A percentile compares a stretch with the other conserved stretches of the same genome.
Evolutionary conservation across 305 asterid species (phyloP).

Genomic region (Vinca major): DNA sequence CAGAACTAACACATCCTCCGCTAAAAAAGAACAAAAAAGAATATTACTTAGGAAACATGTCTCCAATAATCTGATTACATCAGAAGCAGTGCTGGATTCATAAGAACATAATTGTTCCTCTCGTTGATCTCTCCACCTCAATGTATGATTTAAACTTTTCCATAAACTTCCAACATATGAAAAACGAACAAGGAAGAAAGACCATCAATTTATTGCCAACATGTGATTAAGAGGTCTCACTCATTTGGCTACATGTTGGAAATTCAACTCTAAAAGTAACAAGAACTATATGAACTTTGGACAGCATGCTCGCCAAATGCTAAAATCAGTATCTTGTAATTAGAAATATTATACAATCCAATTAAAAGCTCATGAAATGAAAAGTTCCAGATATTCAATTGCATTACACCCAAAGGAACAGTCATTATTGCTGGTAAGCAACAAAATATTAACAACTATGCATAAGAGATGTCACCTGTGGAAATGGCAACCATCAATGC

Average conservation of each 20-base stretch:
- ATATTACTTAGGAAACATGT: not conserved
- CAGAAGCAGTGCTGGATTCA: not conserved
- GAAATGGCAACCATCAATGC: slow-evolving; percentile 87
- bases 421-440: slow-evolving; percentile 6
- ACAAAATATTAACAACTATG: slow-evolving; percentile 9
- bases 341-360: not conserved
- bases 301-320: not conserved
- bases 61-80: not conserved
- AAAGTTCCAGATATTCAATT: not conserved
- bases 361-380: not conserved
- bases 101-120: not conserved
- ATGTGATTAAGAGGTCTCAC: not conserved
- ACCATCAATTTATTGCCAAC: not conserved
- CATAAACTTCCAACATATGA: not conserved
- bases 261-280: not conserved
- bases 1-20: not conserved
- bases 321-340: not conserved
- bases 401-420: not conserved
- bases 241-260: not conserved
- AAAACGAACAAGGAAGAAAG: not conserved
- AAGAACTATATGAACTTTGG: not conserved
- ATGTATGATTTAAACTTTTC: not conserved
- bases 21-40: not conserved
- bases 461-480: slow-evolving; percentile 42
- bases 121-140: not conserved